phyloP scores from a whole-genome alignment of 2,329 filamentous ascomycete species.

The Xylaria sp. region DNA sequence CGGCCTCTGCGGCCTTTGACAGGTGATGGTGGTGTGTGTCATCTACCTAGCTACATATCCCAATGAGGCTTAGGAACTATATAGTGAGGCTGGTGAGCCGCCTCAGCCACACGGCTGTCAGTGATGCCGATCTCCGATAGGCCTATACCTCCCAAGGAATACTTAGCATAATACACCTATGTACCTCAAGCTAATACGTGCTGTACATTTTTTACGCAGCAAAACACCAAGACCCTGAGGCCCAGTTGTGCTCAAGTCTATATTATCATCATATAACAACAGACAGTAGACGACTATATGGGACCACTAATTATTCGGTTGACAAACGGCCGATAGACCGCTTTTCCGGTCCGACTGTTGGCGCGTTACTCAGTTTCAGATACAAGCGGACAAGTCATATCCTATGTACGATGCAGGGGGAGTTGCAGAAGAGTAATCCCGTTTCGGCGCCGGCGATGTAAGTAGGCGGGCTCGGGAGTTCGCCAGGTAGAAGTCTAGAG shows the following conservation, averaged over 20 bases:
- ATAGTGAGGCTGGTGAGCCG: slow-evolving; percentile 5
- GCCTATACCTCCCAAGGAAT: not conserved
- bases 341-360: too few species aligned
- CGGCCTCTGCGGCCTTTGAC: slow-evolving; percentile 22
- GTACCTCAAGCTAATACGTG: too few species aligned
- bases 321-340: too few species aligned
- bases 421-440: too few species aligned
- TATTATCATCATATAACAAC: not conserved
- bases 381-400: too few species aligned
- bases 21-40: slow-evolving; percentile 17
- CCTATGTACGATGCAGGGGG: too few species aligned
- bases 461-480: not conserved
- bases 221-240: not conserved
- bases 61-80: slow-evolving; percentile 9
- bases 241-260: not conserved
- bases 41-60: not conserved
- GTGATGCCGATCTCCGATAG: slow-evolving; percentile 13
- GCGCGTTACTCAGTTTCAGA: too few species aligned
- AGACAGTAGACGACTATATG: not conserved
- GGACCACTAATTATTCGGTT: not conserved
- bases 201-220: too few species aligned
- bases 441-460: too few species aligned
- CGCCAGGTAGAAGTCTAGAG: slow-evolving; percentile 2
- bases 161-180: too few species aligned
- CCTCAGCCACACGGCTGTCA: slow-evolving; percentile 19